phyloP scores from a whole-genome alignment of 2,329 filamentous ascomycete species.

The Zarea fungicola region DNA sequence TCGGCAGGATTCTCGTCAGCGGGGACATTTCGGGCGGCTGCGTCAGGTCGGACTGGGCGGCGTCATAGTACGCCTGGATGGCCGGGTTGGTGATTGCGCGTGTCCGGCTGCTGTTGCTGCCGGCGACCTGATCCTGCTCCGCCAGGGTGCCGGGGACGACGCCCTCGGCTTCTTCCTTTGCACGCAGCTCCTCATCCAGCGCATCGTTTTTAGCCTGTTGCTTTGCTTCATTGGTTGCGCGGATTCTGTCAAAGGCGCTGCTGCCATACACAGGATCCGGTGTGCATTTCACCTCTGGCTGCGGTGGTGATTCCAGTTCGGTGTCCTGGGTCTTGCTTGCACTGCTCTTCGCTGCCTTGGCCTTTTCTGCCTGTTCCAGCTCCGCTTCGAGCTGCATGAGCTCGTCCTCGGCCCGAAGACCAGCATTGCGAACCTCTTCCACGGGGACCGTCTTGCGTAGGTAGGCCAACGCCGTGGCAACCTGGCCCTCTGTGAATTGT shows the following conservation, averaged over 20 bases:
- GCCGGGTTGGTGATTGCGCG: constrained; percentile 34
- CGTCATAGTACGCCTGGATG: constrained; percentile 35
- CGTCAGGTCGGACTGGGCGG: constrained; percentile 45
- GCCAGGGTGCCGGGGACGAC: constrained; percentile 36
- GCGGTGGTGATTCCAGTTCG: constrained; percentile 17
- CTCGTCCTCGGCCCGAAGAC: constrained; percentile 58
- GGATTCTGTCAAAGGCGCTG: constrained; percentile 52
- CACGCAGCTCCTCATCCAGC: background rate
- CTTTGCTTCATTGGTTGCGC: constrained; percentile 46
- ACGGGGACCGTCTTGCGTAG: constrained; percentile 50
- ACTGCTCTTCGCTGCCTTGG: constrained; percentile 17
- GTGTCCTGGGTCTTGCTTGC: constrained; percentile 19
- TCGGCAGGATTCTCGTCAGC: constrained; percentile 53
- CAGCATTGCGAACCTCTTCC: constrained; percentile 56
- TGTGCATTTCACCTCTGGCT: constrained; percentile 22
- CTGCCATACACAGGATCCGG: constrained; percentile 52
- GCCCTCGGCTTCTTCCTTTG: constrained; percentile 35
- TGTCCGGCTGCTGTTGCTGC: constrained; percentile 30
- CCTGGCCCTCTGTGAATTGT: constrained; percentile 36
- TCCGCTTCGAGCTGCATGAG: constrained; percentile 46
- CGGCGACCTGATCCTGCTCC: constrained; percentile 19
- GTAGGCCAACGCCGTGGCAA: constrained; percentile 46
- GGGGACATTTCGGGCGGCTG: constrained; percentile 24
- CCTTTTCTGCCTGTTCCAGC: constrained; percentile 21
- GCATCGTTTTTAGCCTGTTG: constrained; percentile 21